These are phyloP conservation scores for Rachicladosporium sp. DNA, from an alignment of 2,329 filamentous ascomycete genomes.

Conservation along the genomic window DNA sequence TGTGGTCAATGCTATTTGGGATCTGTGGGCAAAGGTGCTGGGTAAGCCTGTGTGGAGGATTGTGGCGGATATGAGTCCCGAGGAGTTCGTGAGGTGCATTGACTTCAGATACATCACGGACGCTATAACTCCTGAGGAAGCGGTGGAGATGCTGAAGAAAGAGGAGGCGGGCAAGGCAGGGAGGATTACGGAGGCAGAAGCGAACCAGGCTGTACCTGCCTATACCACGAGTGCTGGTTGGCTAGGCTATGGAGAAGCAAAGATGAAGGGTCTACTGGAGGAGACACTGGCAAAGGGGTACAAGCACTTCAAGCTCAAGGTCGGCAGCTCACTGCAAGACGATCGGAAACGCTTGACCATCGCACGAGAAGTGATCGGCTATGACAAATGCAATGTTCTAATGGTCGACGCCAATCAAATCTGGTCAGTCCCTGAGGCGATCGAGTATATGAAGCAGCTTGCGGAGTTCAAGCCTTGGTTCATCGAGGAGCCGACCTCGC, in stretches of 20 bases:
- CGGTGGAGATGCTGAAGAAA: slow-evolving; percentile 56
- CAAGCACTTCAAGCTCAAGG: slow-evolving; percentile 82
- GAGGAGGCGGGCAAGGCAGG: slow-evolving; percentile 55
- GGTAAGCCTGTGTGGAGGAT: slow-evolving; percentile 84
- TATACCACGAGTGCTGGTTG: slow-evolving; percentile 87
- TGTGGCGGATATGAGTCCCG: slow-evolving; percentile 77
- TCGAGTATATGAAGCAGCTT: slow-evolving; percentile 73
- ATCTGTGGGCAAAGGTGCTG: slow-evolving; percentile 83
- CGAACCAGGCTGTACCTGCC: slow-evolving; percentile 66
- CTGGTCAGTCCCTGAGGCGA: slow-evolving; percentile 82
- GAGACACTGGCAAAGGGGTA: slow-evolving; percentile 70
- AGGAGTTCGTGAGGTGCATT: slow-evolving; percentile 77
- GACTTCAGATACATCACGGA: slow-evolving; percentile 94
- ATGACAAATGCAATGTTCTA: slow-evolving; percentile 68
- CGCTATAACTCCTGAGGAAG: slow-evolving; percentile 78
- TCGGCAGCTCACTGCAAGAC: slow-evolving; percentile 59
- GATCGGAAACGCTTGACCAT: slow-evolving; percentile 60
- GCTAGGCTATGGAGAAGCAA: slow-evolving; percentile 82
- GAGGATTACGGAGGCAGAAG: slow-evolving; percentile 61
- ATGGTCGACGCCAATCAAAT: slow-evolving; percentile 91
- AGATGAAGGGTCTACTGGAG: slow-evolving; percentile 62
- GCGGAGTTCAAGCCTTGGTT: slow-evolving; percentile 82
- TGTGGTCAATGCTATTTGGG: slow-evolving; percentile 85
- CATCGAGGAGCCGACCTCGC: slow-evolving; percentile 86
- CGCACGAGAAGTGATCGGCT: slow-evolving; percentile 68